Percentiles rank a stretch among this genome's conserved stretches.
Evolutionary conservation across 2,329 filamentous ascomycete genomes (phyloP).

Genomic region (Epichloe festucae): DNA sequence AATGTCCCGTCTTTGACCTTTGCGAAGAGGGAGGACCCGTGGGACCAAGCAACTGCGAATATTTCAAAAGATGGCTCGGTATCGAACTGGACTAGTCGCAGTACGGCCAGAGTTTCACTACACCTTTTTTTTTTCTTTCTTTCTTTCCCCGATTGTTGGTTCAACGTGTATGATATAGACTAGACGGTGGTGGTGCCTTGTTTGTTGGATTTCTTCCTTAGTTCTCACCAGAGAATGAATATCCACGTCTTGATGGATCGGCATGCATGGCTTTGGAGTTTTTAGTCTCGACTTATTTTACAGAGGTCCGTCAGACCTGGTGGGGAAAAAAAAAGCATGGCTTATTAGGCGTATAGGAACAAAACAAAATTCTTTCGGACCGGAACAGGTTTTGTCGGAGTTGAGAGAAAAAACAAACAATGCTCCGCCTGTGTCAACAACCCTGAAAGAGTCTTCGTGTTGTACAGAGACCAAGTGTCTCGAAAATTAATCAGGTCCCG

Average conservation of each 20-base stretch:
- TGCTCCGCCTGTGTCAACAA: too few relatives aligned
- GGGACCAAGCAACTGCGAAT: slow-evolving; percentile 79
- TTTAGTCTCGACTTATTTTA: background rate
- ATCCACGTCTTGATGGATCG: background rate
- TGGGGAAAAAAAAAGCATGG: background rate
- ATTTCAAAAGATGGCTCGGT: slow-evolving; percentile 75
- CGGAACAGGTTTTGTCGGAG: background rate
- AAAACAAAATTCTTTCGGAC: background rate
- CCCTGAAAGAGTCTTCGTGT: too few relatives aligned
- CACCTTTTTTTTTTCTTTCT: too few relatives aligned
- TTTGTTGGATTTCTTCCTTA: background rate
- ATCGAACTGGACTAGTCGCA: slow-evolving; percentile 2
- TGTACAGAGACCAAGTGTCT: too few relatives aligned
- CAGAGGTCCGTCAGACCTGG: background rate
- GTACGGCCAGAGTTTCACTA: too few relatives aligned
- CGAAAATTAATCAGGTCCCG: too few relatives aligned
- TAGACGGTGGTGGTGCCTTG: background rate
- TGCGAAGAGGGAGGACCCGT: slow-evolving; percentile 87
- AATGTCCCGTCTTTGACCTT: slow-evolving; percentile 84
- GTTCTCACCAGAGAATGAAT: background rate
- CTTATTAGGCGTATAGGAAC: background rate
- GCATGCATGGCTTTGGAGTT: slow-evolving; percentile 12
- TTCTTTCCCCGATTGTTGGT: too few relatives aligned
- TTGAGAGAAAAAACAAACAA: background rate
- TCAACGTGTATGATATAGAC: background rate